Base-by-base conservation (phyloP, 2,329 filamentous ascomycete genomes). In the Pseudogymnoascus sp. region DNA sequence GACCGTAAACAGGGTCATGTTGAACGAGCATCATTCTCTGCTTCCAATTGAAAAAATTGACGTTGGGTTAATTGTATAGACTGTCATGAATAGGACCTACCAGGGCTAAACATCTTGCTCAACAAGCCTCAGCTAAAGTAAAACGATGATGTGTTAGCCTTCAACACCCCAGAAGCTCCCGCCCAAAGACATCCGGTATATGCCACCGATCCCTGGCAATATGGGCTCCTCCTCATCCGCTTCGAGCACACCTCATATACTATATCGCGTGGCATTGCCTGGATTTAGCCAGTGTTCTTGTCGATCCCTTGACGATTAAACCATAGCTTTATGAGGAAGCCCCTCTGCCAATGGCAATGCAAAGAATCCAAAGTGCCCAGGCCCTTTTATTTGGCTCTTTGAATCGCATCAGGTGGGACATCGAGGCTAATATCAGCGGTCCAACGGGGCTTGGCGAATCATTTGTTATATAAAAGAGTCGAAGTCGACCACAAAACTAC, bases 361-460 rank as follows among this genome's bases (percentile, higher is more conserved):
- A 34, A 9, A n/a, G 16, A 25, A 9, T 34, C 5, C 28, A n/a
- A 21, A 3, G 28, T 34, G 16, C 11, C 14, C 28, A 34, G 9
- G 1, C 16, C 9, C n/a, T 34, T 34, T 56, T 14, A 14, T 5
- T 34, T 2, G 28, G 49, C 28, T 56, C 49, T 56, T 36, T 56
- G n/a, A 56, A 31, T 56, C 16, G 28, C 25, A 56, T 56, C 28
- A 56, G 49, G 49, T 56, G 25, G 49, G 16, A 34, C 16, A 34
- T 56, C 49, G 16, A 56, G 49, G 49, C 49, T 56, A 56, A 56
- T 34, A 56, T 56, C 49, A 36, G n/a, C 28, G 49, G 49, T 56
- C 49, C 9, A 34, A 56, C 28, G 49, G 49, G 8, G 12, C 49
- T 56, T 56, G 49, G 28, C n/a, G 25, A 36, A 56, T 34, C 28